Percentiles rank a stretch among this genome's conserved stretches.
Evolutionary conservation across 805 yeast species (phyloP).

Genomic region (Zygosaccharomyces bailii): DNA sequence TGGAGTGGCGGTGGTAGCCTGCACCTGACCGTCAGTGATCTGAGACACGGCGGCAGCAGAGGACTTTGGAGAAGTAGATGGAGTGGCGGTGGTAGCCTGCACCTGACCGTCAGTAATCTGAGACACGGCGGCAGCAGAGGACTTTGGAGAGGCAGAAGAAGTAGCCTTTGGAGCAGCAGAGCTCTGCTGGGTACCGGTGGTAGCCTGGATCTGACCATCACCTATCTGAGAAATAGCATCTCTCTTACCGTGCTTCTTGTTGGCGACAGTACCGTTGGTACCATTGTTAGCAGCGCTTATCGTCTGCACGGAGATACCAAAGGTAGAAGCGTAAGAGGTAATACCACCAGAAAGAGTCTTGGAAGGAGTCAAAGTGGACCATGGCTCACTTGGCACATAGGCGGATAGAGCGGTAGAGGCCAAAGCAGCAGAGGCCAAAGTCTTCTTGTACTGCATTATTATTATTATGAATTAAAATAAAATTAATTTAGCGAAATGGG

Average conservation of each 20-base stretch:
- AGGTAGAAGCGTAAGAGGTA: conserved; percentile 52
- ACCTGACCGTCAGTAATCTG: conserved; percentile 45
- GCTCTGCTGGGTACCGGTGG: conserved; percentile 31
- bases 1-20: conserved; percentile 24
- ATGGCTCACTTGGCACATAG: conserved; percentile 61
- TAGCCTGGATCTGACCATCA: conserved; percentile 60
- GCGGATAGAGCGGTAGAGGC: conserved; percentile 55
- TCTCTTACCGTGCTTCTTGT: conserved; percentile 34
- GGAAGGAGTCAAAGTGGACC: conserved; percentile 69
- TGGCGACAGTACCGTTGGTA: conserved; percentile 34
- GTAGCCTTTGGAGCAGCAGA: conserved; percentile 32
- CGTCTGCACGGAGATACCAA: conserved; percentile 68
- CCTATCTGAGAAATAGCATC: conserved; percentile 52
- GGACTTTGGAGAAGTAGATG: conserved; percentile 32
- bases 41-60: conserved; percentile 40
- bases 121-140: conserved; percentile 31
- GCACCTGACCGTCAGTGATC: conserved; percentile 43
- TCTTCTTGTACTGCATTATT: conserved; percentile 44
- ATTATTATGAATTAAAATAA: not conserved
- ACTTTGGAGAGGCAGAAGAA: conserved; percentile 27
- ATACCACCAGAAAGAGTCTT: conserved; percentile 52
- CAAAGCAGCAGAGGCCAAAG: conserved; percentile 42
- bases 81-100: conserved; percentile 35
- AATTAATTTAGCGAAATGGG: not conserved
- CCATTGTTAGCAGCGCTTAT: conserved; percentile 40